Base-by-base conservation (phyloP, 805 yeast species). In the Hanseniaspora hatyaiensis region DNA sequence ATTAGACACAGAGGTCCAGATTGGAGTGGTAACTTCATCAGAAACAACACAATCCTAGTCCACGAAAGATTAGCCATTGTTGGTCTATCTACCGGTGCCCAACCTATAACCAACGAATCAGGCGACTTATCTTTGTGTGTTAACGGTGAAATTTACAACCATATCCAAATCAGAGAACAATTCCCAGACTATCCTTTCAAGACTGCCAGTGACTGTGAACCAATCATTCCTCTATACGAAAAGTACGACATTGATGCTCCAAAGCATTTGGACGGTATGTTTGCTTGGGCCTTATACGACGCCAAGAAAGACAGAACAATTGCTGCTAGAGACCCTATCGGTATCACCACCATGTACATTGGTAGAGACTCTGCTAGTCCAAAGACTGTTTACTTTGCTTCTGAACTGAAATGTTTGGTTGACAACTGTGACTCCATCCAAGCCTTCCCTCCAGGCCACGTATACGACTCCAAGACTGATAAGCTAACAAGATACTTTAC, bases 1-100 rank as follows among this genome's bases (percentile, higher is more conserved):
- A 82, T 89, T 65, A 80, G 99, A 71, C 99, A 92, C 69, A 81
- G 99, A 69, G 99, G 99, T 61, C 99, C 99, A 56, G 99, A 92
- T 69, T 92, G 99, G 99, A 75, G 87, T 32, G 98, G 98, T 61
- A 87, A 86, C 78, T 64, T 74, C 54, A 69, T 75, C 55, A 78
- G 79, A 62, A 84, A 84, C 79, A 65, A 71, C 54, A 85, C 96
- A 40, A 80, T 92, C 55, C 68, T 92, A 56, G 80, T 83, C 57
- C 98, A 92, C 65, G 98, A 92, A 72, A 84, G 98, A 72, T 74
- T 92, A 64, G 94, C 97, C 55, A 88, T 92, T 63, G 98, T 92
- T 52, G 98, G 98, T 58, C 73, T 92, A 57, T 96, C 87, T 65
- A 73, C 95, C 38, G 99, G 99, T 62, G 96, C 98, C 54, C 99